Conservation (phyloP, 1,284 basidiomycete species). For the Phaffia rhodozyma region DNA sequence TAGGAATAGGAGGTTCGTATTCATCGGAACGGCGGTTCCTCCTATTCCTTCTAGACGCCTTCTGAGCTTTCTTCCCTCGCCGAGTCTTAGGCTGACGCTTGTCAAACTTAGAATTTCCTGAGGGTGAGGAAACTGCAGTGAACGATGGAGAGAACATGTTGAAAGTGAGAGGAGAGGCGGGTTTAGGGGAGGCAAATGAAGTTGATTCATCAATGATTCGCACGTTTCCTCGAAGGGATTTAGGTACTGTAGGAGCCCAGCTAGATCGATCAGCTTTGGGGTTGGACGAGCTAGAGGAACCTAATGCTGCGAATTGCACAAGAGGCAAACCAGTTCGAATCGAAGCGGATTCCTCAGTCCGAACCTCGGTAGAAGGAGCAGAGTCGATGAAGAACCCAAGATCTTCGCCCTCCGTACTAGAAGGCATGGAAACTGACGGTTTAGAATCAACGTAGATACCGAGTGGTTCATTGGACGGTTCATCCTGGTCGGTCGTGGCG, state of each 20-base stretch:
- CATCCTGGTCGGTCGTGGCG: not conserved
- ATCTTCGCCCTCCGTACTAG: not conserved
- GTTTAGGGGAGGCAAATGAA: not conserved
- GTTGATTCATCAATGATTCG: no score
- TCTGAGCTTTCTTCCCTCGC: constrained; percentile 12
- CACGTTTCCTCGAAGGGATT: no score
- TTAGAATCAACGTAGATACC: no score
- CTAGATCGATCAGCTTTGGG: no score
- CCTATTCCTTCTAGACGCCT: not conserved
- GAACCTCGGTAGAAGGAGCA: not conserved
- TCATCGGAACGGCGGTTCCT: not conserved
- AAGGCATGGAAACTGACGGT: no score
- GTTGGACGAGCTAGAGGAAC: no score
- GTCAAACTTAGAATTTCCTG: not conserved
- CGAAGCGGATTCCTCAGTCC: not conserved
- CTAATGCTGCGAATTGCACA: no score
- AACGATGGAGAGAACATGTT: constrained; percentile 10
- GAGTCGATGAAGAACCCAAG: constrained; percentile 8
- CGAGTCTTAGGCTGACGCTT: constrained; percentile 11
- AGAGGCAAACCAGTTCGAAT: not conserved
- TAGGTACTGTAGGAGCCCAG: no score
- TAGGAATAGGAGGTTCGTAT: constrained; percentile 12
- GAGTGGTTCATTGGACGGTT: no score
- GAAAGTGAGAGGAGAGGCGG: not conserved
- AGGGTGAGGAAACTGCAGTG: not conserved